Conservation (phyloP, 1,139 yeast species). For the Insectozyma bohioensis region DNA sequence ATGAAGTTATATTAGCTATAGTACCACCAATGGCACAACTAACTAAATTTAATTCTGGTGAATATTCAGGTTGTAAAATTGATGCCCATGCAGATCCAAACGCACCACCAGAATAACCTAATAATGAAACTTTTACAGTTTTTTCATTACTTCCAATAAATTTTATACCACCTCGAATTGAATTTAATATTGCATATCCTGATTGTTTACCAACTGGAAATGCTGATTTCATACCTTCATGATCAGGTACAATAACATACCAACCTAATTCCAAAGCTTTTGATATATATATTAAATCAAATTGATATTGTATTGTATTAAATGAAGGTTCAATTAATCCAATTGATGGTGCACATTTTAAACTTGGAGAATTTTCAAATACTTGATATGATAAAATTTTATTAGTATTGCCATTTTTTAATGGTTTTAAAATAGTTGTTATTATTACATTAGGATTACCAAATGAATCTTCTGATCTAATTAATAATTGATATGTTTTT, state of each 20-base stretch:
- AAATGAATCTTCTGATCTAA: conserved; percentile 32
- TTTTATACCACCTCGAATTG: conserved; percentile 26
- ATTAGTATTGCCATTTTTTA: conserved; percentile 27
- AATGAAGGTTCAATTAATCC: conserved; percentile 24
- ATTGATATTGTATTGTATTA: conserved; percentile 18
- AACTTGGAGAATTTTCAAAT: conserved; percentile 32
- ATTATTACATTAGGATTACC: conserved; percentile 33
- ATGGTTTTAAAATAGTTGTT: conserved; percentile 33
- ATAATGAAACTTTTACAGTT: conserved; percentile 27
- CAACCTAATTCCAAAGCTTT: conserved; percentile 28
- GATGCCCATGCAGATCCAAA: conserved; percentile 37
- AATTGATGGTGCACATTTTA: conserved; percentile 35
- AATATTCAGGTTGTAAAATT: conserved; percentile 29
- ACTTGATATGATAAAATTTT: conserved; percentile 32
- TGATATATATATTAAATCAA: conserved; percentile 20
- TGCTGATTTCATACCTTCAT: conserved; percentile 29
- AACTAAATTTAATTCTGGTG: conserved; percentile 30
- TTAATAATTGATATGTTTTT: conserved; percentile 28
- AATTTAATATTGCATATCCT: conserved; percentile 28
- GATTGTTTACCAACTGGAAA: conserved; percentile 31
- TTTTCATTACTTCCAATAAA: conserved; percentile 24
- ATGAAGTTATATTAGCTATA: conserved; percentile 23
- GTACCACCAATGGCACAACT: conserved; percentile 39
- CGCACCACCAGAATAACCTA: conserved; percentile 42
- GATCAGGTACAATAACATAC: conserved; percentile 33